phyloP scores from a whole-genome alignment of 148 eudicot genomes.

The Selenicereus undatus region DNA sequence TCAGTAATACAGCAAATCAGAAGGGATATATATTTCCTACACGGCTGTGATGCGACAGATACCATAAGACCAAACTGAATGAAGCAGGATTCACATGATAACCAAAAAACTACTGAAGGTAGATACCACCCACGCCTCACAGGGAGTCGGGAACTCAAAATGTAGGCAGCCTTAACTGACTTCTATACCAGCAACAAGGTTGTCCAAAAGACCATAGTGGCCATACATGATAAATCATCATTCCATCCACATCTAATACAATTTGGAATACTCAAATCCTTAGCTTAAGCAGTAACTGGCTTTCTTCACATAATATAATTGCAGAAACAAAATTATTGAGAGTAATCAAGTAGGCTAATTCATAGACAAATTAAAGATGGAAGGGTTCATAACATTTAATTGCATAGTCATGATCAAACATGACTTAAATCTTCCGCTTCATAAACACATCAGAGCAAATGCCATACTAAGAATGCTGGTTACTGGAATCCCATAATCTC shows the following conservation, averaged over 20 bases:
- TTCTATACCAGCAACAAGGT: not conserved
- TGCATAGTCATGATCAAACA: no score
- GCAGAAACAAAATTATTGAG: not conserved
- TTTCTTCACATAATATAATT: not conserved
- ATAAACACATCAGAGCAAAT: no score
- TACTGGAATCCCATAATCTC: no score
- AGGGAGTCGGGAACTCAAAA: not conserved
- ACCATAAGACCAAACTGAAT: not conserved
- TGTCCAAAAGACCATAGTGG: not conserved
- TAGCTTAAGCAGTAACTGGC: not conserved
- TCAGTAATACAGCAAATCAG: constrained; percentile 1
- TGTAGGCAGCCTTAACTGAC: not conserved
- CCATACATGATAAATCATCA: not conserved
- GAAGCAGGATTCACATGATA: not conserved
- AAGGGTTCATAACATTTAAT: not conserved
- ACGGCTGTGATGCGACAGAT: no score
- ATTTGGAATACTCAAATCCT: not conserved
- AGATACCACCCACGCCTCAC: not conserved
- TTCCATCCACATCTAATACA: not conserved
- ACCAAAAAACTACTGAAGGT: not conserved
- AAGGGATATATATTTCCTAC: no score
- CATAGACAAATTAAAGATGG: not conserved
- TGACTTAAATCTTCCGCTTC: no score
- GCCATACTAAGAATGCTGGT: not conserved
- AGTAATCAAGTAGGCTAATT: not conserved